Evolutionary conservation across 148 eudicot genomes (phyloP), one percentile per base, ranked within the genome.

Genomic region (Camellia granthamiana): DNA sequence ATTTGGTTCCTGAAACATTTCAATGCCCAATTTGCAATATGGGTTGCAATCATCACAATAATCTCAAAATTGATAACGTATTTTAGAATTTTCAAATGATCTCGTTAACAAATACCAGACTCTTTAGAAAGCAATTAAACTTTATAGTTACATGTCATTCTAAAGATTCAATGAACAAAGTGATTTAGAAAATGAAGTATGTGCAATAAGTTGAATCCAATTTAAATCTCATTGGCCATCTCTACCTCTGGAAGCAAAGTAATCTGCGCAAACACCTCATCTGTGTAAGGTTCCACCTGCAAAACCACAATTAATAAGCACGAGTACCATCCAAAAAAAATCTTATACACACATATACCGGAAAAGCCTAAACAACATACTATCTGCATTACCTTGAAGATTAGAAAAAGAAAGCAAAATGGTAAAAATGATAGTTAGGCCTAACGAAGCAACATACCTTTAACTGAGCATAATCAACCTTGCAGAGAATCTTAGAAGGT

Each of bases 231-330:
- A 38, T 52, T 56, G 0, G 11, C 62, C 30, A 73, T 63, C 75
- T 78, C 59, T 21, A 75, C 83, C 58, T 68, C 75, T 69, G 80
- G 76, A 58, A 76, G 69, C 83, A 81, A 76, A 56, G 75, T 75
- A 69, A 81, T 76, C 23, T 76, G 55, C 5, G 83, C 83, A 76
- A 68, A 81, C 69, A 76, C 83, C 76, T 81, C 83, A 7, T 81
- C 80, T 2, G 79, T 66, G n/a, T 43, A 9, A 68, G 83, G 51
- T 76, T 68, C 79, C 7, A 52, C 76, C 83, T 81, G 76, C 80
- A 76, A 67, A 81, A 81, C 23, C 52, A 38, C 11, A 46, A 56
- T 47, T 52, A 58, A 38, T 7, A 81, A 69, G 38, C 61, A 66
- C 30, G 46, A 69, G 19, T 43, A 43, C 51, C 64, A 19, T 12